Evolutionary conservation across 2,329 filamentous ascomycete species (phyloP).

Genomic region (Seiridium cupressi): DNA sequence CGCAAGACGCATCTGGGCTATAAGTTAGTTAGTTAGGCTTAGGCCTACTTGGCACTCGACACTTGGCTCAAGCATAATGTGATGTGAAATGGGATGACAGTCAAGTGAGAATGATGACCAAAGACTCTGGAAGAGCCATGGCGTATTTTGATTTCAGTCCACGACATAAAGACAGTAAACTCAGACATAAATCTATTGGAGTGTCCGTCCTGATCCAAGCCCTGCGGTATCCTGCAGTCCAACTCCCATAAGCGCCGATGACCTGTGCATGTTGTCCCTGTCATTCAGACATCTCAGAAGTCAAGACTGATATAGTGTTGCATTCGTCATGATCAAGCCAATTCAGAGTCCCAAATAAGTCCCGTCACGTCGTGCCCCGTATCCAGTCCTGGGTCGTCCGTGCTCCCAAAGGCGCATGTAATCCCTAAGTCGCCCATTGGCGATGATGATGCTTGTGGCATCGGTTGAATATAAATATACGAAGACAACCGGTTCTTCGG

Average conservation of each 20-base stretch:
- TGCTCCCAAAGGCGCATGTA: not conserved
- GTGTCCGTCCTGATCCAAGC: not conserved
- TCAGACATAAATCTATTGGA: not conserved
- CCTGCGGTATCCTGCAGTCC: not conserved
- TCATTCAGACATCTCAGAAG: not conserved
- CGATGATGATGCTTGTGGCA: not conserved
- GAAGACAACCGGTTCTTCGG: not conserved
- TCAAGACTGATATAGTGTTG: not conserved
- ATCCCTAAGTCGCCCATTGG: not conserved
- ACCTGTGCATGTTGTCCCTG: not conserved
- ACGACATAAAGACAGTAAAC: not conserved
- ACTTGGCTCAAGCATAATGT: too few species aligned
- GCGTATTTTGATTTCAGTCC: not conserved
- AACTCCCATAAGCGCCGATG: not conserved
- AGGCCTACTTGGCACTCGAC: too few species aligned
- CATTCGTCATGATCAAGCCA: not conserved
- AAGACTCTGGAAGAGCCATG: not conserved
- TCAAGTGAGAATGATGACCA: not conserved
- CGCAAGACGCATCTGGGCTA: too few species aligned
- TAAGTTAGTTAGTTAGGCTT: too few species aligned
- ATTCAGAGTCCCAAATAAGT: not conserved
- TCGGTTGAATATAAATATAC: conserved; percentile 3
- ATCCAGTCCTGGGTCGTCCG: conserved; percentile 7
- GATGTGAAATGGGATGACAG: not conserved
- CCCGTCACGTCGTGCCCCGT: conserved; percentile 8